These are phyloP conservation scores for Pyrenula aspistea DNA, from an alignment of 495 filamentous ascomycete genomes.

Conservation along the genomic window DNA sequence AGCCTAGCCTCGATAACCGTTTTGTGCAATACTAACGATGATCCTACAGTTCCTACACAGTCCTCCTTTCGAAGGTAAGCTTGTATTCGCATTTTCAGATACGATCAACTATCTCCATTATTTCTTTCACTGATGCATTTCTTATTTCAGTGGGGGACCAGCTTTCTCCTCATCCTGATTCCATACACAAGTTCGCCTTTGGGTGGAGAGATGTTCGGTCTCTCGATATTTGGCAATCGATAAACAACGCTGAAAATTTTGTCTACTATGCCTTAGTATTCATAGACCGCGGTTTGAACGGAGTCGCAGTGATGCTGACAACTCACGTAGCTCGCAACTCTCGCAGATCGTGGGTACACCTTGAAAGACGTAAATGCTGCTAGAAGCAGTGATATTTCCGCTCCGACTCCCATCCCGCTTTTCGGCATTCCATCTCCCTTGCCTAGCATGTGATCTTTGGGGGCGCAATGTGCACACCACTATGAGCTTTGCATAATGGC, in stretches of 20 bases:
- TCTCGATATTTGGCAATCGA: background rate
- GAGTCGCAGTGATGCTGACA: too few relatives aligned
- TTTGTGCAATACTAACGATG: background rate
- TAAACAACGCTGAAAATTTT: background rate
- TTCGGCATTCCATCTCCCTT: too few relatives aligned
- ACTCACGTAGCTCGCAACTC: too few relatives aligned
- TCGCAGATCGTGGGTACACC: too few relatives aligned
- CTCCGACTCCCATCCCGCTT: too few relatives aligned
- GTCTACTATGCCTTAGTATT: background rate
- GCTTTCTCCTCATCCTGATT: background rate
- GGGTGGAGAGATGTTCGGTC: background rate
- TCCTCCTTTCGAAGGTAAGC: background rate
- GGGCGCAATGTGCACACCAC: too few relatives aligned
- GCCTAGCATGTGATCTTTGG: too few relatives aligned
- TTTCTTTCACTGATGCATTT: background rate
- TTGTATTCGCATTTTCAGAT: background rate
- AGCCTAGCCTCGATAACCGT: background rate
- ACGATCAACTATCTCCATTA: background rate
- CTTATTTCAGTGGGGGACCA: background rate
- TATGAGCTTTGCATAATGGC: too few relatives aligned
- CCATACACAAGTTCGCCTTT: background rate
- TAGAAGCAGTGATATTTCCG: too few relatives aligned
- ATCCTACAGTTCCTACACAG: background rate
- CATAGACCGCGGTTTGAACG: too few relatives aligned
- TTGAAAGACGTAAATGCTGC: too few relatives aligned